Conservation (phyloP, 2,329 filamentous ascomycete species). For the Fusarium gaditjirri region DNA sequence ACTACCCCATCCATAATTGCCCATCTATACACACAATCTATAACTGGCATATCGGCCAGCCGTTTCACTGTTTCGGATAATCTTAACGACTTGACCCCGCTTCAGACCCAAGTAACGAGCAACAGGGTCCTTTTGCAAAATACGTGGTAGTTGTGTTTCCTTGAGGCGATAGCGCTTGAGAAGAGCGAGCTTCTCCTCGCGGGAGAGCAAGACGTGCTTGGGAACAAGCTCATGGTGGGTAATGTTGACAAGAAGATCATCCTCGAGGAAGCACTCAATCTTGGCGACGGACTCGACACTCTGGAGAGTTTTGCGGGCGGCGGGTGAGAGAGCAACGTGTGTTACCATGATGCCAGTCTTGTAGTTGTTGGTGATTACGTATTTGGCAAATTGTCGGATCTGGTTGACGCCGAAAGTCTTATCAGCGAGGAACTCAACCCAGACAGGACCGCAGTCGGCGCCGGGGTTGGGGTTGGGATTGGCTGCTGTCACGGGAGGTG, state of each 20-base stretch:
- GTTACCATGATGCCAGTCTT: constrained; percentile 93
- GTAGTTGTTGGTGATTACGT: constrained; percentile 82
- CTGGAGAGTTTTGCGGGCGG: constrained; percentile 87
- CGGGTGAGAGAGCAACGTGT: constrained; percentile 81
- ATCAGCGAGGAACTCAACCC: constrained; percentile 90
- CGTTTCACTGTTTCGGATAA: constrained; percentile 94
- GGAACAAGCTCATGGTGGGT: constrained; percentile 97
- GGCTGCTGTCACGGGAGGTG: constrained; percentile 72
- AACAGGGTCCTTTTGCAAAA: constrained; percentile 91
- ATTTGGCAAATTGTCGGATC: constrained; percentile 88
- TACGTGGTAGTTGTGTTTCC: constrained; percentile 95
- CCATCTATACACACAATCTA: constrained; percentile 69
- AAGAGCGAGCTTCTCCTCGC: constrained; percentile 87
- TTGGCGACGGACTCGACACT: constrained; percentile 79
- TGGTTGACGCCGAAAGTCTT: constrained; percentile 88
- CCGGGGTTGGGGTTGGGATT: constrained; percentile 78
- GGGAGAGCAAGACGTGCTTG: constrained; percentile 88
- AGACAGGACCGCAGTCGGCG: constrained; percentile 86
- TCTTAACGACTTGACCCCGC: constrained; percentile 96
- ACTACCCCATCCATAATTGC: not conserved
- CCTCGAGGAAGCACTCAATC: constrained; percentile 95
- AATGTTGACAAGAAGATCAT: constrained; percentile 97
- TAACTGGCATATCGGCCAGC: constrained; percentile 98
- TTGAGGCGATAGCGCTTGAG: constrained; percentile 93
- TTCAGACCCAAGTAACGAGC: constrained; percentile 90